A percentile compares a stretch with the other conserved stretches of the same genome.
Conservation (phyloP, 148 eudicot species). For the Euryodendron excelsum region DNA sequence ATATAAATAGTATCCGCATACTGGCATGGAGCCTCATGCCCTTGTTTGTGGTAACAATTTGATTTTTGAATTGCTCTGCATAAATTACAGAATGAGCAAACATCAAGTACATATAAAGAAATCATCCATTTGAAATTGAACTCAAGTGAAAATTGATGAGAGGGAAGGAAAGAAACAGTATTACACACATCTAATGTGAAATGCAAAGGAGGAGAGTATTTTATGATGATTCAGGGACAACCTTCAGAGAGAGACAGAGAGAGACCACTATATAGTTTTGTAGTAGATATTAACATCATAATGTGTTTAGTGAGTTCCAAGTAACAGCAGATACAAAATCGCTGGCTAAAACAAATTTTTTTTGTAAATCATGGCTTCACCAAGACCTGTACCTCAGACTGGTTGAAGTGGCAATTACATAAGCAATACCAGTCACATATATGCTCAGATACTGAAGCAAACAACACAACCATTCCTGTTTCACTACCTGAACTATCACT, state of each 20-base stretch:
- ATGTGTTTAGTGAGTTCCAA: background rate
- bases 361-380: too few species aligned
- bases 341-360: too few species aligned
- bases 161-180: background rate
- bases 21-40: conserved; percentile 21
- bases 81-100: background rate
- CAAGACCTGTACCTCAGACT: too few species aligned
- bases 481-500: background rate
- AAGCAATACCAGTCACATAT: too few species aligned
- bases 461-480: too few species aligned
- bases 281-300: background rate
- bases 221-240: background rate
- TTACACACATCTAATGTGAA: background rate
- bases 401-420: too few species aligned
- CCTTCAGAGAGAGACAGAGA: background rate
- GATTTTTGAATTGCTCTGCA: conserved; percentile 29
- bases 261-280: background rate
- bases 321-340: too few species aligned
- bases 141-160: background rate
- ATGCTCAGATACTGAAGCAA: too few species aligned
- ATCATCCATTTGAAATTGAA: background rate
- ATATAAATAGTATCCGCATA: conserved; percentile 26
- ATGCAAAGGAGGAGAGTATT: background rate
- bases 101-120: background rate
- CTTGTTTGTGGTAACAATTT: conserved; percentile 27